These are phyloP conservation scores for Rosa multiflora DNA, from an alignment of 306 rosid genomes.

Conservation along the genomic window DNA sequence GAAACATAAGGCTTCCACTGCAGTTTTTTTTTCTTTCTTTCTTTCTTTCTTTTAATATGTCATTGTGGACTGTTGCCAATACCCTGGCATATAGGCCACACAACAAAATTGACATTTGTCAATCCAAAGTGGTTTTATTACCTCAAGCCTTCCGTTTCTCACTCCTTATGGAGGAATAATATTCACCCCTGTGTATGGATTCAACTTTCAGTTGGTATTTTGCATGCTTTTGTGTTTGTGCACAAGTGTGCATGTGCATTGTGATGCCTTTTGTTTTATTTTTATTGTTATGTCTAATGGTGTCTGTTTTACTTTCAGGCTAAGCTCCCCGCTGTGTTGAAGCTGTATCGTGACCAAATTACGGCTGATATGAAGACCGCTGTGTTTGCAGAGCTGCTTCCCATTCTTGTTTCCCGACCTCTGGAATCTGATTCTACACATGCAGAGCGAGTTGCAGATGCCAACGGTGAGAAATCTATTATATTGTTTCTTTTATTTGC, in stretches of 20 bases:
- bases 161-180: neutral
- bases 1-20: conserved; percentile 82
- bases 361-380: conserved; percentile 96
- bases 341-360: conserved; percentile 88
- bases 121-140: too few species aligned
- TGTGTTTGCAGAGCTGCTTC: conserved; percentile 92
- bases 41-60: too few species aligned
- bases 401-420: conserved; percentile 74
- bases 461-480: conserved; percentile 33
- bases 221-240: neutral
- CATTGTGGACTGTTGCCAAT: too few species aligned
- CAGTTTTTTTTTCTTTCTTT: too few species aligned
- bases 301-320: conserved; percentile 59
- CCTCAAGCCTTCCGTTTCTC: too few species aligned
- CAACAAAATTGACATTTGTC: too few species aligned
- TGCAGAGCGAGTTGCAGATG: conserved; percentile 67
- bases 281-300: neutral
- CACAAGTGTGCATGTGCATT: neutral
- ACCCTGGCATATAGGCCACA: too few species aligned
- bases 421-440: conserved; percentile 72
- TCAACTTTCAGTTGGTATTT: neutral
- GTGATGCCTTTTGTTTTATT: neutral
- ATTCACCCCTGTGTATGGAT: neutral
- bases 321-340: conserved; percentile 88
- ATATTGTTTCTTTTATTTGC: conserved; percentile 24